Percentiles rank a stretch among this genome's conserved stretches.
Conservation (phyloP, 441 rosid genomes). For the Corymbia citriodora region DNA sequence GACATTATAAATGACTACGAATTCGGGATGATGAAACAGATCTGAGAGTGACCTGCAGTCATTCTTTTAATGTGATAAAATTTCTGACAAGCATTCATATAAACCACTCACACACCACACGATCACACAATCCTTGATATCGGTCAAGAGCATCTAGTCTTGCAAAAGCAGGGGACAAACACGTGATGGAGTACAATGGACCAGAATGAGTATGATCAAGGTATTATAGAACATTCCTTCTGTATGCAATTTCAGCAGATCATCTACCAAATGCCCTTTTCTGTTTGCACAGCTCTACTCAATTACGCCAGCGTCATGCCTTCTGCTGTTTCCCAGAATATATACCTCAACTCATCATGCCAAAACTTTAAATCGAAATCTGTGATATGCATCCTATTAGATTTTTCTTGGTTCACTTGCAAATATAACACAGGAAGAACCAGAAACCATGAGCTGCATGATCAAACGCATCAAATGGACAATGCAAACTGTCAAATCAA, state of each 20-base stretch:
- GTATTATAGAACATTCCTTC: not conserved
- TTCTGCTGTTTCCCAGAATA: not conserved
- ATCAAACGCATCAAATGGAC: not conserved
- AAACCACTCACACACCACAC: not conserved
- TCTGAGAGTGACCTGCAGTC: not conserved
- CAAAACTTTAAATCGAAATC: not conserved
- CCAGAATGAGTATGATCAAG: not conserved
- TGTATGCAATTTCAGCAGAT: not conserved
- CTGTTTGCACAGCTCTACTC: fast-evolving
- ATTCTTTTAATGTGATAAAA: not conserved
- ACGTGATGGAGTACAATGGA: not conserved
- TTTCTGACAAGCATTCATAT: not conserved
- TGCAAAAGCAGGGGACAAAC: not conserved
- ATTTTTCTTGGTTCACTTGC: not conserved
- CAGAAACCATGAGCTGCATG: not conserved
- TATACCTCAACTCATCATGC: not conserved
- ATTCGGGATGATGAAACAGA: not conserved
- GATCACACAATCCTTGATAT: not conserved
- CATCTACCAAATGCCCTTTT: not conserved
- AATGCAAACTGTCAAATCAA: not conserved
- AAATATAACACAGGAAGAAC: not conserved
- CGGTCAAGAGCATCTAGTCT: not conserved
- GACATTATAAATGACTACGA: not conserved
- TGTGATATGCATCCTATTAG: not conserved
- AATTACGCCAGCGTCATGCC: not conserved